Conservation (phyloP, 257 asterid species). For the Nicotiana noctiflora region DNA sequence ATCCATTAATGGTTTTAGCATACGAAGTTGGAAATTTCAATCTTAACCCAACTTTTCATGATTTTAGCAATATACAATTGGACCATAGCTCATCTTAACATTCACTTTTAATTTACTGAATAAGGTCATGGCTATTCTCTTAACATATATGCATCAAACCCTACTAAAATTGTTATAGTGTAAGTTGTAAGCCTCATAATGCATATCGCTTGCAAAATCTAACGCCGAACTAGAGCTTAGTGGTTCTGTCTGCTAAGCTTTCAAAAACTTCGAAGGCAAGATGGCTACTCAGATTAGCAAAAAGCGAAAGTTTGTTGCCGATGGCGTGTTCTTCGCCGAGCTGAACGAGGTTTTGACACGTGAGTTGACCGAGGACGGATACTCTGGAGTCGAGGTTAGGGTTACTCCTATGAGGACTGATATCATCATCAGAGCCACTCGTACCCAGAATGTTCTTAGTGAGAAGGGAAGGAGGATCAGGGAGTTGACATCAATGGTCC, state of each 20-base stretch:
- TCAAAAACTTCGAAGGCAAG: neutral
- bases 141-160: neutral
- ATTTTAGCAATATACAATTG: neutral
- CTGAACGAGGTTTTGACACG: conserved; percentile 44
- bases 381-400: conserved; percentile 55
- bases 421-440: conserved; percentile 50
- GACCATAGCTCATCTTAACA: neutral
- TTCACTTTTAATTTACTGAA: neutral
- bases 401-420: conserved; percentile 49
- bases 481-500: conserved; percentile 45
- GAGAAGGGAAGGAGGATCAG: conserved; percentile 51
- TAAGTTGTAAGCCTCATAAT: conserved; percentile 16
- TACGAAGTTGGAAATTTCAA: too few species aligned
- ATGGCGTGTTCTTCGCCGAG: too few species aligned
- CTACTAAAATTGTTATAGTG: conserved; percentile 1
- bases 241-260: conserved; percentile 2
- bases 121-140: neutral
- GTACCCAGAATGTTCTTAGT: conserved; percentile 50
- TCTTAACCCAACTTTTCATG: too few species aligned
- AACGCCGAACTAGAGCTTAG: neutral
- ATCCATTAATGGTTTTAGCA: too few species aligned
- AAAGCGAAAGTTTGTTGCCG: conserved; percentile 50
- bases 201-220: neutral
- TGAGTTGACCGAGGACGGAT: conserved; percentile 52
- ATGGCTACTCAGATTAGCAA: conserved; percentile 34